Evolutionary conservation across 345 rosid genomes (phyloP), one percentile per base, ranked within the genome.

Genomic region (Pelargonium nanum): DNA sequence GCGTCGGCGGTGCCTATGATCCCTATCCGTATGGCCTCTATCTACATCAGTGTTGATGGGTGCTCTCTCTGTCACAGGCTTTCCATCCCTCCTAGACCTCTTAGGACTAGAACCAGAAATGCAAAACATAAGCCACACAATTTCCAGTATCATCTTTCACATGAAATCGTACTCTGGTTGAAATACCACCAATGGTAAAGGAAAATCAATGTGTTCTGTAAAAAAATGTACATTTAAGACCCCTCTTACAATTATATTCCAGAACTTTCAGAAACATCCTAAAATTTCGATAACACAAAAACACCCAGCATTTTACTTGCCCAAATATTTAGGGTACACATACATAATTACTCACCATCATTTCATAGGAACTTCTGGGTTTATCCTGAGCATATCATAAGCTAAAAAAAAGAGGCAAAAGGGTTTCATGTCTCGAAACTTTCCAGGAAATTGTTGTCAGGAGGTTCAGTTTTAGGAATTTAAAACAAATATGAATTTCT

Each of bases 31-130:
- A 63, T 30, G 63, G 34, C 75, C 87, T 60, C 63, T 76, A 24
- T 75, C 83, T 63, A 62, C 34, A 72, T 76, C 77, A 58, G 61
- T 45, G 21, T 53, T 72, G 58, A 72, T 54, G n/a, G 34, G 51
- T 50, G 59, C 74, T 64, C 83, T 70, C 75, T 79, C 87, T 1
- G 76, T 53, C 20, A 70, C 82, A 28, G 85, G 83, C 71, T 85
- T 84, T 21, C 79, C 89, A 68, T 81, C 86, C 76, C 87, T 85
- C 69, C 92, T 79, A 16, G 87, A 81, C 64, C 86, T 89, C 77
- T 93, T 87, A 28, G 92, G 96, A 68, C 96, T 89, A 69, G 22
- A 58, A 59, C 34, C 48, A 70, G 1, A 26, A 68, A 65, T 23
- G 51, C 19, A 7, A 21, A 69, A 50, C 16, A 54, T 56, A 53